A percentile compares a stretch with the other conserved stretches of the same genome.
These are phyloP conservation scores for Penicillium samsonianum DNA, from an alignment of 495 filamentous ascomycete species.

Conservation along the genomic window DNA sequence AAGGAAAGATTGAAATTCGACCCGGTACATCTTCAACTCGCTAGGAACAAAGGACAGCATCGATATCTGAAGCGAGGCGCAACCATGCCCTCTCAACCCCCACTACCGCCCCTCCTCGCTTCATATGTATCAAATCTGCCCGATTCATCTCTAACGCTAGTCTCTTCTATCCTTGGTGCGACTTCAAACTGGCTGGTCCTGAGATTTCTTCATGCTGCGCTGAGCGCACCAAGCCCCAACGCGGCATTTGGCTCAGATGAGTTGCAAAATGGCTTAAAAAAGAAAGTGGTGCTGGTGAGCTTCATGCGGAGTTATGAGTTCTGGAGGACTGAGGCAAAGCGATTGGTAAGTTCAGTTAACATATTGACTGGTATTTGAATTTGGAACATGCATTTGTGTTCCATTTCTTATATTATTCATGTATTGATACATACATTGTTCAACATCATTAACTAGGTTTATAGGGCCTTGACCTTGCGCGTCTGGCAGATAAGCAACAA, in stretches of 20 bases:
- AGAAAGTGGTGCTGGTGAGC: slow-evolving; percentile 73
- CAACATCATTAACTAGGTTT: slow-evolving; percentile 6
- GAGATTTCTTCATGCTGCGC: slow-evolving; percentile 60
- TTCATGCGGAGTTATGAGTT: slow-evolving; percentile 75
- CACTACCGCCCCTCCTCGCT: slow-evolving; percentile 67
- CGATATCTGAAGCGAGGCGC: background rate
- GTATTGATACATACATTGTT: slow-evolving; percentile 5
- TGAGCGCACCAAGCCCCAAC: slow-evolving; percentile 35
- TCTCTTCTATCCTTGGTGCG: slow-evolving; percentile 72
- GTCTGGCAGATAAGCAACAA: slow-evolving; percentile 52
- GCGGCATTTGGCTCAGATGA: slow-evolving; percentile 25
- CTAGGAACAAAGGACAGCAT: background rate
- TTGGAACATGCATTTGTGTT: slow-evolving; percentile 8
- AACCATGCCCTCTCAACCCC: slow-evolving; percentile 51
- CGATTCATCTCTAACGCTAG: slow-evolving; percentile 61
- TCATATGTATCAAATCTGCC: slow-evolving; percentile 57
- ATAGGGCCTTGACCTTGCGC: slow-evolving; percentile 70
- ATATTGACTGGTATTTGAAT: background rate
- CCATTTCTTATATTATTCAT: background rate
- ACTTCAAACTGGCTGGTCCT: slow-evolving; percentile 74
- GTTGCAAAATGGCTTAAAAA: slow-evolving; percentile 28
- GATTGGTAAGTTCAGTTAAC: slow-evolving; percentile 50
- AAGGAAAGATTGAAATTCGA: background rate
- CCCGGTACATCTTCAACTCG: background rate
- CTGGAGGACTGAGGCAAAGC: slow-evolving; percentile 66